These are phyloP conservation scores for Cicer cuneatum DNA, from an alignment of 306 rosid genomes.

Conservation along the genomic window DNA sequence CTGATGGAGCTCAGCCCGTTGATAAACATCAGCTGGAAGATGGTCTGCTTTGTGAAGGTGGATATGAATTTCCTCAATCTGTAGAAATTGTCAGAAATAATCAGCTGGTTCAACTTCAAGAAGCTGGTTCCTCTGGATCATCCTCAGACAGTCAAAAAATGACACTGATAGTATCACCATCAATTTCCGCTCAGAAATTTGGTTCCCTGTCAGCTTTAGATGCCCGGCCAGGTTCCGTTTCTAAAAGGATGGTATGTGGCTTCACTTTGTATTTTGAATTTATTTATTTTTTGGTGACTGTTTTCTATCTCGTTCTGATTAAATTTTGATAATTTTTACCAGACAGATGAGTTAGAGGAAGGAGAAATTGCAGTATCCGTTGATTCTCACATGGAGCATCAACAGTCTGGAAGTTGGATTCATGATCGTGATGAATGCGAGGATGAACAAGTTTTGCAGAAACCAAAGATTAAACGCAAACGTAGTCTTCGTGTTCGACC, in stretches of 20 bases:
- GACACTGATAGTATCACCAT: conserved; percentile 69
- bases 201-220: conserved; percentile 94
- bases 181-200: conserved; percentile 90
- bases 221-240: conserved; percentile 79
- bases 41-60: conserved; percentile 62
- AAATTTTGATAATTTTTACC: conserved; percentile 45
- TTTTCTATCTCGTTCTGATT: conserved; percentile 48
- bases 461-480: conserved; percentile 89
- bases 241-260: conserved; percentile 75
- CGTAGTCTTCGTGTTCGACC: conserved; percentile 95
- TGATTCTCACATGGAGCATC: conserved; percentile 94
- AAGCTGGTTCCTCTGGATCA: conserved; percentile 82
- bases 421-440: conserved; percentile 96
- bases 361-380: conserved; percentile 93
- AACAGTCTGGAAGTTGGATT: conserved; percentile 92
- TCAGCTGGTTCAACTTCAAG: conserved; percentile 67
- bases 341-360: conserved; percentile 95
- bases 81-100: conserved; percentile 62
- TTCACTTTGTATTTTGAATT: conserved; percentile 38
- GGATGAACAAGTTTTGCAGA: conserved; percentile 95
- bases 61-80: conserved; percentile 70
- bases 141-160: conserved; percentile 76
- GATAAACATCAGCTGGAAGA: conserved; percentile 76
- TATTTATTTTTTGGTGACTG: conserved; percentile 18
- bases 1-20: conserved; percentile 64